phyloP scores from a whole-genome alignment of 1,284 basidiomycete genomes.

The Anthracocystis setariae region DNA sequence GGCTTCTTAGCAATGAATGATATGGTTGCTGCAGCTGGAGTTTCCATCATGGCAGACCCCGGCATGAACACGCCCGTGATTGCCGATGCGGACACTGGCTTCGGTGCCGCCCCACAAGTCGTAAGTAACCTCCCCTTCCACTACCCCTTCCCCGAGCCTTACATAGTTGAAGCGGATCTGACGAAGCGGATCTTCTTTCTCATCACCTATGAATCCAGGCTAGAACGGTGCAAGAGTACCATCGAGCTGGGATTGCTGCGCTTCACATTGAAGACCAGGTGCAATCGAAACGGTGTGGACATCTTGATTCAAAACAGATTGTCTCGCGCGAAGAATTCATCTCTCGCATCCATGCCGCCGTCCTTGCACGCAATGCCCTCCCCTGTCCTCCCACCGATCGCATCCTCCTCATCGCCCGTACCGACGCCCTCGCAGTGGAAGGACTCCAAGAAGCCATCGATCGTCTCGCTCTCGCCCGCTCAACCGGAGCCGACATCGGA shows the following conservation, averaged over 20 bases:
- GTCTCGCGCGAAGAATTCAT: constrained; percentile 80
- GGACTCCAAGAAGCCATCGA: constrained; percentile 82
- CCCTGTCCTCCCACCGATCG: constrained; percentile 76
- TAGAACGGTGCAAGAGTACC: constrained; percentile 79
- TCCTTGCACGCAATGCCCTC: constrained; percentile 55
- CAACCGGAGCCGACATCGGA: constrained; percentile 81
- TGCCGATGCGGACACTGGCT: constrained; percentile 84
- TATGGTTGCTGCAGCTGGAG: constrained; percentile 40
- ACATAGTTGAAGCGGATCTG: background rate
- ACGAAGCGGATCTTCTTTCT: no score
- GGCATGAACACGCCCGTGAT: constrained; percentile 70
- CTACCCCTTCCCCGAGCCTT: background rate
- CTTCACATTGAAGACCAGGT: constrained; percentile 86
- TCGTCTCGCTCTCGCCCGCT: constrained; percentile 77
- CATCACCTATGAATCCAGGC: background rate
- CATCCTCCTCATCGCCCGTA: constrained; percentile 82
- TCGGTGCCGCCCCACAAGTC: constrained; percentile 80
- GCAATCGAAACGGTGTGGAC: constrained; percentile 81
- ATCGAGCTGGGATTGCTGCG: constrained; percentile 77
- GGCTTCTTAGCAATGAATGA: constrained; percentile 83
- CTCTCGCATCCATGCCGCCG: constrained; percentile 80
- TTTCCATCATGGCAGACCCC: constrained; percentile 33
- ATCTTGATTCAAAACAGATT: constrained; percentile 81
- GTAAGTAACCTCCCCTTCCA: background rate
- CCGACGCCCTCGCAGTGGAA: constrained; percentile 81